Evolutionary conservation across 345 rosid genomes (phyloP), one percentile per base, ranked within the genome.

Genomic region (Reutealis trisperma): DNA sequence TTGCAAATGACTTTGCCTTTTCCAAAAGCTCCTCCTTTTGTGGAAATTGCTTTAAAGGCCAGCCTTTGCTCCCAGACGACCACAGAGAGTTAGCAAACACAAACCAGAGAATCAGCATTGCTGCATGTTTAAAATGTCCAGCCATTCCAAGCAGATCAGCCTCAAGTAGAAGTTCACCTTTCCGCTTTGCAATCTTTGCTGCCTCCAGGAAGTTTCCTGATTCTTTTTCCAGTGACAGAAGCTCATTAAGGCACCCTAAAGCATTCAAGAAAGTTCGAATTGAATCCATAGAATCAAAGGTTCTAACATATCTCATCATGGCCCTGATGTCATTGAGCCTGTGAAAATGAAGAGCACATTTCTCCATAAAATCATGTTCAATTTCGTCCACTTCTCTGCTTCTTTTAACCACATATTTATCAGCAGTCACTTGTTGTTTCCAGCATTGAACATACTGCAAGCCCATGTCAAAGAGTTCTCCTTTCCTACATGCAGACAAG

Each of bases 1-100:
- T 15, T 5, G 90, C 84, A 4, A 84, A 75, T 15, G 77, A 78
- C 72, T 81, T 79, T 21, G 90, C 90, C 67, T 79, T 85, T 19
- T 49, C 61, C 27, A 89, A 14, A 69, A 87, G 85, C 51, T 81
- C 73, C 74, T 83, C 77, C 74, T 80, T 73, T 15, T 70, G 66
- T 2, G 27, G 24, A 79, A 85, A 85, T 63, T 67, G 81, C 80
- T 85, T 83, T 51, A 85, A 77, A 13, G 89, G 90, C 90, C 92
- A 89, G 13, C 88, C 92, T 37, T 58, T 65, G 76, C 81, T 69
- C 75, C 84, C 83, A 22, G 58, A 54, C 27, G 71, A 71, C 92
- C 90, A 89, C 1, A 89, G 84, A 63, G 92, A 87, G 72, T 49
- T 77, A 42, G 77, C 75, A 55, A 86, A 27, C 19, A 87, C 80